Conservation (phyloP, 495 filamentous ascomycete genomes). For the Cercophora scortea region DNA sequence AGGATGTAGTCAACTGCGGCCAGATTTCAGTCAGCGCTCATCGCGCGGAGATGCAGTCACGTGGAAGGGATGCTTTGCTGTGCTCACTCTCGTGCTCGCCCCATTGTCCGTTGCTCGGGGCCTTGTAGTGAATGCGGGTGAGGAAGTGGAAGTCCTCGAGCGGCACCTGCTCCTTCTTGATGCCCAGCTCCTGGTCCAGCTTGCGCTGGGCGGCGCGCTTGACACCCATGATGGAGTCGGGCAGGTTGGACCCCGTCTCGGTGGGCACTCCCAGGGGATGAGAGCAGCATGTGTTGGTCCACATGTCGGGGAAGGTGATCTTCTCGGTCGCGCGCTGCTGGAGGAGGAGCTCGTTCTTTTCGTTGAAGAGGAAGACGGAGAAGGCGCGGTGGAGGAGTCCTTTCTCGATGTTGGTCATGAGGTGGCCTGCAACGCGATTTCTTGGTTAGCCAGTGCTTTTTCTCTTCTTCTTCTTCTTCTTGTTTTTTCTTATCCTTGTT, state of each 20-base stretch:
- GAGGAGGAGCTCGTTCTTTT: slow-evolving; percentile 79
- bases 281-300: slow-evolving; percentile 99
- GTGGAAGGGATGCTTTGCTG: not conserved
- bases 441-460: slow-evolving; percentile 5
- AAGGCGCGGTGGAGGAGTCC: slow-evolving; percentile 96
- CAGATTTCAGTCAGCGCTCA: not conserved
- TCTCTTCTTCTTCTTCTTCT: not conserved
- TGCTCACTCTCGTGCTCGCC: slow-evolving; percentile 93
- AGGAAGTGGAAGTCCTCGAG: slow-evolving; percentile 87
- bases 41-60: not conserved
- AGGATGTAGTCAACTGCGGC: slow-evolving; percentile 91
- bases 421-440: slow-evolving; percentile 58
- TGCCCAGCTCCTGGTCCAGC: slow-evolving; percentile 88
- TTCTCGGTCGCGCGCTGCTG: slow-evolving; percentile 96
- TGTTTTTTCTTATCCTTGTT: not conserved
- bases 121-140: slow-evolving; percentile 96
- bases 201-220: slow-evolving; percentile 89
- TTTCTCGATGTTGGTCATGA: slow-evolving; percentile 96
- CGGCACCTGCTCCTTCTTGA: slow-evolving; percentile 84
- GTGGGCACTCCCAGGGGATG: slow-evolving; percentile 87
- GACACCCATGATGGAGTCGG: slow-evolving; percentile 72
- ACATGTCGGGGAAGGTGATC: slow-evolving; percentile 99
- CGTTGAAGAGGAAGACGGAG: slow-evolving; percentile 95
- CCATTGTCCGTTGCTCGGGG: slow-evolving; percentile 95
- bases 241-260: slow-evolving; percentile 81